Evolutionary conservation across 768 basidiomycete species (phyloP).

Genomic region (Lactarius hengduanensis): DNA sequence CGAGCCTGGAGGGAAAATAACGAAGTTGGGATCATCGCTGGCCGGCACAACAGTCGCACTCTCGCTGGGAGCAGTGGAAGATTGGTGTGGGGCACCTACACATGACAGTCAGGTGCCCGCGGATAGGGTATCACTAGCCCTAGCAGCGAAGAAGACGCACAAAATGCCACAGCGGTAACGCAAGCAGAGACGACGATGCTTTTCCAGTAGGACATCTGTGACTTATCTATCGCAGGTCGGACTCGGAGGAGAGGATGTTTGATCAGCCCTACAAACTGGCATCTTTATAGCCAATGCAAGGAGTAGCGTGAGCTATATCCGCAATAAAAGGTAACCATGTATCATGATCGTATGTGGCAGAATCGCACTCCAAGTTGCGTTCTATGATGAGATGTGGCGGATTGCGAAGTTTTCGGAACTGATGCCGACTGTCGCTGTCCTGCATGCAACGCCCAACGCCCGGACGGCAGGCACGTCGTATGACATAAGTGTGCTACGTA

Average conservation of each 20-base stretch:
- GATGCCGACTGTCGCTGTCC: not conserved
- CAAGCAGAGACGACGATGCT: not conserved
- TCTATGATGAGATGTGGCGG: not conserved
- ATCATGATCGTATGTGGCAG: not conserved
- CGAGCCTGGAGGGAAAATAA: constrained; percentile 27
- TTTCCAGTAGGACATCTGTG: constrained; percentile 2
- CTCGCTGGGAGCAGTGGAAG: not conserved
- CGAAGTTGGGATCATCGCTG: constrained; percentile 34
- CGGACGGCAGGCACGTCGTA: too few relatives aligned
- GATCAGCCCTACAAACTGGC: not conserved
- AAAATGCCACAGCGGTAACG: not conserved
- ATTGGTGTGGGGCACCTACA: not conserved
- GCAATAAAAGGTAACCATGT: not conserved
- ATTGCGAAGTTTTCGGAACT: not conserved
- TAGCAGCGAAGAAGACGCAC: not conserved
- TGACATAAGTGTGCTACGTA: too few relatives aligned
- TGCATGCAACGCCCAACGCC: too few relatives aligned
- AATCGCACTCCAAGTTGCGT: not conserved
- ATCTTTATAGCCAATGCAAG: not conserved
- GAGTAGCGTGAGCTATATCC: not conserved
- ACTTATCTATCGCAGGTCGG: not conserved
- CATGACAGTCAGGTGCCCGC: not conserved
- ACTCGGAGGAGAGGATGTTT: not conserved
- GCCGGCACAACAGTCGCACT: constrained; percentile 31
- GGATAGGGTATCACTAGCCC: too few relatives aligned